phyloP scores from a whole-genome alignment of 305 asterid species.

The Fraxinus dipetala region DNA sequence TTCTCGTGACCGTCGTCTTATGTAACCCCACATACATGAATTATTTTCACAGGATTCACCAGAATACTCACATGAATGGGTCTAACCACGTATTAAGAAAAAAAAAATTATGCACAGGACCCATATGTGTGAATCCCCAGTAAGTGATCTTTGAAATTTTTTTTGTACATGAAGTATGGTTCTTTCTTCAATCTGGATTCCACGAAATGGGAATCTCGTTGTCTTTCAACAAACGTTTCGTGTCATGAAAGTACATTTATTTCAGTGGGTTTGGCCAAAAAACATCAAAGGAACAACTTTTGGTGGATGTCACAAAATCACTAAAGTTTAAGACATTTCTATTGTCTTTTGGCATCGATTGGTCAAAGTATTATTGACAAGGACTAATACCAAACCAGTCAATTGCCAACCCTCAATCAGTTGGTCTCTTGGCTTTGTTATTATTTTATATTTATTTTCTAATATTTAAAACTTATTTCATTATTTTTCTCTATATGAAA shows the following conservation, averaged over 20 bases:
- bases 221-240: constrained; percentile 21
- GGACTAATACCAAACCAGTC: constrained; percentile 7
- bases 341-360: neutral
- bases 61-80: no score
- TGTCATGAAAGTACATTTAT: neutral
- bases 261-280: constrained; percentile 45
- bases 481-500: neutral
- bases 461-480: neutral
- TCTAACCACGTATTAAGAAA: no score
- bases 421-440: neutral
- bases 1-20: no score
- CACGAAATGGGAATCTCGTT: constrained; percentile 15
- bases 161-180: no score
- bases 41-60: no score
- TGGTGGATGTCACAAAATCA: constrained; percentile 21
- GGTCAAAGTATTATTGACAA: neutral
- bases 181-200: neutral
- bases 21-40: no score
- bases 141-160: no score
- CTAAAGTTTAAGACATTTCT: neutral
- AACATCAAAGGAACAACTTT: constrained; percentile 26
- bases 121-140: no score
- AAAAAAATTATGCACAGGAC: no score
- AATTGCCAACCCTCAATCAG: neutral
- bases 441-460: neutral